phyloP scores from a whole-genome alignment of 2,329 filamentous ascomycete species.

The Massarina eburnea region DNA sequence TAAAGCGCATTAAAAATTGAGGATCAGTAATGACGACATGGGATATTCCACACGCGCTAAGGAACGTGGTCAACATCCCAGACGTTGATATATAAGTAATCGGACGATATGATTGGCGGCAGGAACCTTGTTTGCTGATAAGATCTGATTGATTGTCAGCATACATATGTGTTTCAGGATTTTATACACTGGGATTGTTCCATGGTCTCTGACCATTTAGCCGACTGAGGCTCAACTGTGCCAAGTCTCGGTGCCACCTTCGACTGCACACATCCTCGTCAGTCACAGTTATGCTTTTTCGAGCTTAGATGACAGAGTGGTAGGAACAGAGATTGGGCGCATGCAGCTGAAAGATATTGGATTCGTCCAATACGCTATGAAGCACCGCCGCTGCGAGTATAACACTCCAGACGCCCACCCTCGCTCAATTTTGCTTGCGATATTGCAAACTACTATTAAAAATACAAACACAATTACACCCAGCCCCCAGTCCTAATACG shows the following conservation, averaged over 20 bases:
- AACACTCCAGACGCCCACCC: slow-evolving; percentile 25
- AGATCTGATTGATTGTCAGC: background rate
- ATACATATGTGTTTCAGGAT: background rate
- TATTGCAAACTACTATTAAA: slow-evolving; percentile 29
- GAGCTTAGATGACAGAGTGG: too few species aligned
- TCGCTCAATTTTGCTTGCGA: slow-evolving; percentile 25
- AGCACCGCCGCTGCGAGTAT: slow-evolving; percentile 12
- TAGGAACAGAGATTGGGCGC: background rate
- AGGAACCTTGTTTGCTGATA: too few species aligned
- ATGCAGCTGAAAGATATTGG: background rate
- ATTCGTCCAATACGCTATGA: slow-evolving; percentile 13
- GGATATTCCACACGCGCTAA: background rate
- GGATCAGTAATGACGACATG: background rate
- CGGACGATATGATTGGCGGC: background rate
- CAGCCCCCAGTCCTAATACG: slow-evolving; percentile 22
- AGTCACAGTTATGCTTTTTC: too few species aligned
- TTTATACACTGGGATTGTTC: background rate
- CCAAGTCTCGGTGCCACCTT: background rate
- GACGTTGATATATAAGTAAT: background rate
- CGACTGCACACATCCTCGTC: too few species aligned
- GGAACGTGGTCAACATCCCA: background rate
- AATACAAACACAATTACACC: slow-evolving; percentile 39
- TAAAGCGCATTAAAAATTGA: background rate
- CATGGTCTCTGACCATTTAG: background rate
- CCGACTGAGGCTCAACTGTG: background rate